Conservation (phyloP, 768 basidiomycete species). For the Amyloporia xantha region DNA sequence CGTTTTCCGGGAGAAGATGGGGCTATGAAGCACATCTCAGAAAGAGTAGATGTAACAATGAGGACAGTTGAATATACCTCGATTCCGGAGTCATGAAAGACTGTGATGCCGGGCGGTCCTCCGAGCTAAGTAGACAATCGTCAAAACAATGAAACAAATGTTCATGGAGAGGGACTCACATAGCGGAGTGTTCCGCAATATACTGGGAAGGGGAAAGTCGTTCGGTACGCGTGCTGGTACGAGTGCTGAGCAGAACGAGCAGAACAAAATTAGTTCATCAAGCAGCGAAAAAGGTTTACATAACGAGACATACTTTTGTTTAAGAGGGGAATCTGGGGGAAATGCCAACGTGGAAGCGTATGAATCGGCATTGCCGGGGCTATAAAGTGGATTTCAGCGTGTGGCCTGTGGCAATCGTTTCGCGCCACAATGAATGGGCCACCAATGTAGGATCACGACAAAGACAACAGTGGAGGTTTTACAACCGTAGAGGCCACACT, state of each 20-base stretch:
- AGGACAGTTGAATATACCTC: conserved; percentile 13
- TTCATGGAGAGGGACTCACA: neutral
- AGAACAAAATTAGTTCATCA: too few relatives aligned
- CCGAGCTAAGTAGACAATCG: too few relatives aligned
- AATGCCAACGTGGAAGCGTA: neutral
- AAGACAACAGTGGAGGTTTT: neutral
- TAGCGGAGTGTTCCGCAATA: neutral
- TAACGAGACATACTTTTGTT: neutral
- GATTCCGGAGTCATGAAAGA: conserved; percentile 26
- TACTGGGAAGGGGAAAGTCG: too few relatives aligned
- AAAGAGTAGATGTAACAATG: neutral
- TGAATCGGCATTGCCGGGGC: neutral
- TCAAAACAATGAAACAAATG: too few relatives aligned
- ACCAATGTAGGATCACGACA: neutral
- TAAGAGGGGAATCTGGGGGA: neutral
- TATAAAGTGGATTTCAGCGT: neutral
- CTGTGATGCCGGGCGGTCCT: neutral
- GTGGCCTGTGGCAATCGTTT: neutral
- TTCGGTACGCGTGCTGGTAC: too few relatives aligned
- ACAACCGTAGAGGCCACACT: too few relatives aligned
- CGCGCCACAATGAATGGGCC: too few relatives aligned
- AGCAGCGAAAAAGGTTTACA: too few relatives aligned
- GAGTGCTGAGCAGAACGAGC: too few relatives aligned
- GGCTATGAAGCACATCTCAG: neutral
- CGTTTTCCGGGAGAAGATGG: neutral